Conservation (phyloP, 2,329 filamentous ascomycete species). For the Aureobasidium leucospermi region DNA sequence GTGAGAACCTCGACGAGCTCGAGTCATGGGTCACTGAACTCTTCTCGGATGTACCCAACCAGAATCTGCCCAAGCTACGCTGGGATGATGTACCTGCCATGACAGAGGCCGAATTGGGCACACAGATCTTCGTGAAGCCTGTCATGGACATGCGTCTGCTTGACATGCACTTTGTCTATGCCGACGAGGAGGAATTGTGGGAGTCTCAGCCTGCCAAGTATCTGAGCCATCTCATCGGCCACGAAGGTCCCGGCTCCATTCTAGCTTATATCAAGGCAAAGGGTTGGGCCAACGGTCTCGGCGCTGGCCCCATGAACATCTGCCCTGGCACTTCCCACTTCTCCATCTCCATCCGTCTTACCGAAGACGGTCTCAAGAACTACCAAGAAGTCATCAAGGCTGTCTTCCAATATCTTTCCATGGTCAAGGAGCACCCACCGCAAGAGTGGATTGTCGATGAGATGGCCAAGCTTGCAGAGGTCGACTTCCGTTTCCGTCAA, state of each 20-base stretch:
- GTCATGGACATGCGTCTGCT: conserved; percentile 81
- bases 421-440: conserved; percentile 72
- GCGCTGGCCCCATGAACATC: conserved; percentile 66
- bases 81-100: conserved; percentile 59
- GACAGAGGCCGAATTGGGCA: conserved; percentile 53
- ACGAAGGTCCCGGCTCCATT: conserved; percentile 88
- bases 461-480: conserved; percentile 80
- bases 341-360: conserved; percentile 70
- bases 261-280: conserved; percentile 84
- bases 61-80: conserved; percentile 61
- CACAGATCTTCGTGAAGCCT: conserved; percentile 79
- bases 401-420: conserved; percentile 84
- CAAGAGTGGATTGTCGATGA: conserved; percentile 94
- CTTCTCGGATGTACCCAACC: conserved; percentile 75
- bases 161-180: conserved; percentile 74
- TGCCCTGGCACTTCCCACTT: conserved; percentile 79
- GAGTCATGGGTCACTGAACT: conserved; percentile 78
- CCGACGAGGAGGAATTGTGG: conserved; percentile 73
- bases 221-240: conserved; percentile 80
- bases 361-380: conserved; percentile 74
- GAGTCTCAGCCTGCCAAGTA: conserved; percentile 79
- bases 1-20: conserved; percentile 72
- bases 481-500: conserved; percentile 91
- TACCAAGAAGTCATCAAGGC: conserved; percentile 77
- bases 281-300: conserved; percentile 80